Conservation (phyloP, 2,329 filamentous ascomycete genomes). For the Zasmidium cellare region DNA sequence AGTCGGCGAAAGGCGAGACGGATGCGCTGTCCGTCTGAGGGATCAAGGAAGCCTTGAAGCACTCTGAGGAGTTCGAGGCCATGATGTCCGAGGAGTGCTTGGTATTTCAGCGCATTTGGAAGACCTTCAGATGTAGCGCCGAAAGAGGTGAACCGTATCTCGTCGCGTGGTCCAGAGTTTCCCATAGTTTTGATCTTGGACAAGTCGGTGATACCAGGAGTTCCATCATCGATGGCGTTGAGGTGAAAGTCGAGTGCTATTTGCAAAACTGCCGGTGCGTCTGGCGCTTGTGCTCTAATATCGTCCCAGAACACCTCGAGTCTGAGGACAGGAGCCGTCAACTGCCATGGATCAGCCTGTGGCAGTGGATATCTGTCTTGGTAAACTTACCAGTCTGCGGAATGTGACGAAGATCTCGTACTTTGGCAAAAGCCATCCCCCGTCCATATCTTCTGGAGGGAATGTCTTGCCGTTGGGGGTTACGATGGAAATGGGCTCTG, state of each 20-base stretch:
- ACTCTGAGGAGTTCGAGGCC: background rate
- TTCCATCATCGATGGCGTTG: background rate
- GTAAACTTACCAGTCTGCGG: background rate
- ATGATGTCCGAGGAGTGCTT: background rate
- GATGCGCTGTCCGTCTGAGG: background rate
- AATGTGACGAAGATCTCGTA: background rate
- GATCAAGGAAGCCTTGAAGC: background rate
- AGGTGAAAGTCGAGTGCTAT: conserved; percentile 7
- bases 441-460: no score
- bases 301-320: conserved; percentile 10
- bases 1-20: background rate
- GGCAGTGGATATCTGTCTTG: background rate
- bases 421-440: no score
- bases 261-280: background rate
- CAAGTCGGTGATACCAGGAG: conserved; percentile 1
- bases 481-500: no score
- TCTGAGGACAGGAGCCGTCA: conserved; percentile 12
- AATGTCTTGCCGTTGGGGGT: no score
- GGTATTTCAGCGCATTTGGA: background rate
- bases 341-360: background rate
- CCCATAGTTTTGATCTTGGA: background rate
- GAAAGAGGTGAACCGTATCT: conserved; percentile 4
- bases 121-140: conserved; percentile 12
- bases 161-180: conserved; percentile 2
- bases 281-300: background rate